phyloP scores from a whole-genome alignment of 306 rosid species.

The Amphicarpaea edgeworthii region DNA sequence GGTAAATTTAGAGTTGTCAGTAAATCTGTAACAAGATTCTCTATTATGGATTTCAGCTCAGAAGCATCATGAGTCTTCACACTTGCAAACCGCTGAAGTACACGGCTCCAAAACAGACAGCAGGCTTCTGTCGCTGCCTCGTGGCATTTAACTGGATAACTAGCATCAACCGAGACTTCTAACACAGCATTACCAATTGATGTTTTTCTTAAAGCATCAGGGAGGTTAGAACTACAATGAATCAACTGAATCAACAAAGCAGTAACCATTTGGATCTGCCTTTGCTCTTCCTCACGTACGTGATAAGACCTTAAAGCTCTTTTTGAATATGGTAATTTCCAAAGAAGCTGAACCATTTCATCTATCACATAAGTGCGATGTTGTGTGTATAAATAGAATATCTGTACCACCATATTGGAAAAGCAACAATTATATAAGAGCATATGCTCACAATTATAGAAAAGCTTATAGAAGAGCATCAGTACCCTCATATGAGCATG shows the following conservation, averaged over 20 bases:
- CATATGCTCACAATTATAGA: slow-evolving; percentile 13
- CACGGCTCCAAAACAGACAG: slow-evolving; percentile 87
- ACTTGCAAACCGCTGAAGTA: slow-evolving; percentile 89
- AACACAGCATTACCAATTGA: slow-evolving; percentile 72
- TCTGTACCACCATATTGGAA: slow-evolving; percentile 64
- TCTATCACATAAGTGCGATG: slow-evolving; percentile 93
- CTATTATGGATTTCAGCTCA: slow-evolving; percentile 87
- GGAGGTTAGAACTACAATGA: slow-evolving; percentile 93
- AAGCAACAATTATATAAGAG: slow-evolving; percentile 2
- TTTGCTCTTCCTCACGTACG: slow-evolving; percentile 92
- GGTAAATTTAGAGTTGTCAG: slow-evolving; percentile 87
- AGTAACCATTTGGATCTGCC: slow-evolving; percentile 96
- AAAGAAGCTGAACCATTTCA: slow-evolving; percentile 89
- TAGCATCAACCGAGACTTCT: slow-evolving; percentile 74
- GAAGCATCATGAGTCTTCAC: slow-evolving; percentile 89
- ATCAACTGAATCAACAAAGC: slow-evolving; percentile 93
- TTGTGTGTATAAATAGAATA: slow-evolving; percentile 83
- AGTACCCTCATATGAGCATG: slow-evolving; percentile 25
- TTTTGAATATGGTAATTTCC: slow-evolving; percentile 86
- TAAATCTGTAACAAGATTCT: slow-evolving; percentile 91
- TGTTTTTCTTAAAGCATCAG: slow-evolving; percentile 80
- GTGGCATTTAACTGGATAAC: slow-evolving; percentile 72
- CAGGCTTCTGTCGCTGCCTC: slow-evolving; percentile 85
- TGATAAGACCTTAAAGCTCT: slow-evolving; percentile 92
- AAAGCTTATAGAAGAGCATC: not conserved